Conservation (phyloP, 106 monocot genomes). For the Agapanthus africanus region DNA sequence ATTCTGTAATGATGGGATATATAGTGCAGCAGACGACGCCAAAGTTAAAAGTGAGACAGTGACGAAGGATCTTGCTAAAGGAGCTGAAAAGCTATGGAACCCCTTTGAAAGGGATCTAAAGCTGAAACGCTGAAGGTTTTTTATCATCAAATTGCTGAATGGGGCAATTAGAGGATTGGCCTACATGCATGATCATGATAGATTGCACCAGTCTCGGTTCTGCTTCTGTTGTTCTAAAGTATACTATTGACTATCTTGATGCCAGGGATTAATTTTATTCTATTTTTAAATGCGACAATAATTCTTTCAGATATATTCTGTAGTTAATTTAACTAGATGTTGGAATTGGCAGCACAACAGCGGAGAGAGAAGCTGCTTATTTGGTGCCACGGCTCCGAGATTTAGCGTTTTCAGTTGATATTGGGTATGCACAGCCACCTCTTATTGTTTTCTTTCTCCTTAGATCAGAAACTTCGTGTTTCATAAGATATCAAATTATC, state of each 20-base stretch:
- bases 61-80: slow-evolving; percentile 27
- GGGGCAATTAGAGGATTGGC: slow-evolving; percentile 74
- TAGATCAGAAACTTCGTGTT: background rate
- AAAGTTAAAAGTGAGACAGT: slow-evolving; percentile 52
- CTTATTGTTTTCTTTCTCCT: background rate
- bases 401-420: slow-evolving; percentile 93
- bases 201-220: slow-evolving; percentile 95
- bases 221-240: slow-evolving; percentile 93
- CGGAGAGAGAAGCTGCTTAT: slow-evolving; percentile 62
- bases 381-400: slow-evolving; percentile 78
- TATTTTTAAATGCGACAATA: background rate
- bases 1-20: slow-evolving; percentile 79
- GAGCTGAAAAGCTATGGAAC: slow-evolving; percentile 70
- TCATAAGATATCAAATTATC: background rate
- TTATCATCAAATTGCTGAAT: slow-evolving; percentile 72
- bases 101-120: slow-evolving; percentile 39
- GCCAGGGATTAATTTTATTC: too few relatives aligned
- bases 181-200: slow-evolving; percentile 76
- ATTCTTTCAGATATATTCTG: background rate
- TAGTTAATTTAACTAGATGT: background rate
- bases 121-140: slow-evolving; percentile 49
- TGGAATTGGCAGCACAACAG: slow-evolving; percentile 52
- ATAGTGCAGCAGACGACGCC: slow-evolving; percentile 89
- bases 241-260: slow-evolving; percentile 13
- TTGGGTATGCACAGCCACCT: slow-evolving; percentile 30